These are phyloP conservation scores for Populus hybrid DNA, from an alignment of 441 rosid genomes.

Conservation along the genomic window DNA sequence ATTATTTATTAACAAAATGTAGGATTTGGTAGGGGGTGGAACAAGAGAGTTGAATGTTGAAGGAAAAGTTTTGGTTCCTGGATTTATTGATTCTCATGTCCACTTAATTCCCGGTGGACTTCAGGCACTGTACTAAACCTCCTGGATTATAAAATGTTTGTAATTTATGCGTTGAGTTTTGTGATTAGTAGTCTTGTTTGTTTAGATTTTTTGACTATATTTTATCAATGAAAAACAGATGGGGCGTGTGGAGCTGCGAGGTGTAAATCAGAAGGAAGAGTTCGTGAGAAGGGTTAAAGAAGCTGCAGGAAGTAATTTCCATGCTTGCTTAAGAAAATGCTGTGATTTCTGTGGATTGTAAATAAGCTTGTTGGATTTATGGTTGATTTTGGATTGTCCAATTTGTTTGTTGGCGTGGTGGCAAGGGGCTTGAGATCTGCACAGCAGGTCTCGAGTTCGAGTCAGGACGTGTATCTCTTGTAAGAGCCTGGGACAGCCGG, in stretches of 20 bases:
- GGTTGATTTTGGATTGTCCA: not conserved
- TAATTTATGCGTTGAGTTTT: not conserved
- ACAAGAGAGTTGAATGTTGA: slow-evolving; percentile 63
- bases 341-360: slow-evolving; percentile 5
- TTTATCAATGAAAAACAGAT: slow-evolving; percentile 44
- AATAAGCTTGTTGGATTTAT: not conserved
- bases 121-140: slow-evolving; percentile 42
- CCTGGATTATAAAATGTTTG: not conserved
- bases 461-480: too few relatives aligned
- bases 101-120: slow-evolving; percentile 70
- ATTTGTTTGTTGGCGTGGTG: not conserved
- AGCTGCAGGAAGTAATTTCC: slow-evolving; percentile 60
- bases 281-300: slow-evolving; percentile 70
- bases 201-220: not conserved
- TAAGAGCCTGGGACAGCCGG: too few relatives aligned
- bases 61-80: slow-evolving; percentile 81
- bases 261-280: slow-evolving; percentile 57
- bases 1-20: slow-evolving; percentile 6
- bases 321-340: slow-evolving; percentile 9
- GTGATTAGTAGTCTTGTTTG: not conserved
- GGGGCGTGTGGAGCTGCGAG: slow-evolving; percentile 58
- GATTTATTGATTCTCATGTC: slow-evolving; percentile 92
- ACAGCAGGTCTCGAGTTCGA: too few relatives aligned
- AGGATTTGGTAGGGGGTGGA: slow-evolving; percentile 54
- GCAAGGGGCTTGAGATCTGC: too few relatives aligned